phyloP scores from a whole-genome alignment of 768 basidiomycete genomes.

The Ramaria sp. region DNA sequence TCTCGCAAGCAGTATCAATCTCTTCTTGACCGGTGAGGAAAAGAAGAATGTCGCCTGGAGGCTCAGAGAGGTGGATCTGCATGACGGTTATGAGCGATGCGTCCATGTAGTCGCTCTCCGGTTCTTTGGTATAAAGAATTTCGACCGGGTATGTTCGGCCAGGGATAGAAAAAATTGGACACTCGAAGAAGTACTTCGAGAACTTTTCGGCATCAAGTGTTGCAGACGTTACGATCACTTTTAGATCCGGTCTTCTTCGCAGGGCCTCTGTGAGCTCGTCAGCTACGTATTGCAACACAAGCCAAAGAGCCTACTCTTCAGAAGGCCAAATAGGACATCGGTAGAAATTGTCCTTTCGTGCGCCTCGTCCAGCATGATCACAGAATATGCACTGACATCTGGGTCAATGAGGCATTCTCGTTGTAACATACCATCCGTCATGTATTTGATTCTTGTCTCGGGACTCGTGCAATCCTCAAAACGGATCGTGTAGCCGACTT shows the following conservation, averaged over 20 bases:
- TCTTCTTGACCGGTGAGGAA: slow-evolving; percentile 99
- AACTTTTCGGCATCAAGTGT: slow-evolving; percentile 99
- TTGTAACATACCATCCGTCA: slow-evolving; percentile 99
- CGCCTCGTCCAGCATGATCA: slow-evolving; percentile 97
- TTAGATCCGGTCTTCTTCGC: slow-evolving; percentile 89
- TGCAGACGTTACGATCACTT: slow-evolving; percentile 96
- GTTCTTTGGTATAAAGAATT: slow-evolving; percentile 96
- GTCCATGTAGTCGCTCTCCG: slow-evolving; percentile 94
- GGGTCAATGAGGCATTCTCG: slow-evolving; percentile 96
- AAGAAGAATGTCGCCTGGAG: slow-evolving; percentile 89
- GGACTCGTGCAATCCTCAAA: slow-evolving; percentile 99
- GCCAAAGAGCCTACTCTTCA: slow-evolving; percentile 54
- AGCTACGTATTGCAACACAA: slow-evolving; percentile 4
- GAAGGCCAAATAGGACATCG: slow-evolving; percentile 90
- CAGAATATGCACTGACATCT: slow-evolving; percentile 83
- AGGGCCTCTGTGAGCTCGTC: slow-evolving; percentile 63
- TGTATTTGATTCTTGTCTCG: slow-evolving; percentile 98
- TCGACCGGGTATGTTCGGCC: slow-evolving; percentile 99
- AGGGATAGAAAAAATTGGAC: slow-evolving; percentile 99
- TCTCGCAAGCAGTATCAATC: slow-evolving; percentile 96
- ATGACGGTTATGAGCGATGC: slow-evolving; percentile 97
- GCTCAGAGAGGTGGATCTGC: slow-evolving; percentile 98
- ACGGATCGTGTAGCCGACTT: slow-evolving; percentile 97
- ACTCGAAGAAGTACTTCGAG: slow-evolving; percentile 97
- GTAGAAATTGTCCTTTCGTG: slow-evolving; percentile 99